Base-by-base conservation (phyloP, 2,329 filamentous ascomycete genomes). In the Keithomyces neogunnii region DNA sequence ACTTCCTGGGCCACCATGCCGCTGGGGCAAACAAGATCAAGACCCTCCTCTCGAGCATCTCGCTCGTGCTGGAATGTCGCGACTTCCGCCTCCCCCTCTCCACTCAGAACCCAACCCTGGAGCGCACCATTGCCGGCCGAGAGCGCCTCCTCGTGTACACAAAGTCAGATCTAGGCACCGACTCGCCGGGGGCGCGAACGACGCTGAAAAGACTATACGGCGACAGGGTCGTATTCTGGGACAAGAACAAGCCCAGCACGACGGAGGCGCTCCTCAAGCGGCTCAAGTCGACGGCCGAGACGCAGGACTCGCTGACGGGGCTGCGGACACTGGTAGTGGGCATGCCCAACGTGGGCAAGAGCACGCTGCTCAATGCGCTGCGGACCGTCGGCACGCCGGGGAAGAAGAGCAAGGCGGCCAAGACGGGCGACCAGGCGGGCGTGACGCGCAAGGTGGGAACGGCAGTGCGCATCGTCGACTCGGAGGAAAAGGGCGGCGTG, bases 321-420 rank as follows among this genome's bases (percentile, higher is more conserved):
- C 79, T 89, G 59, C 82, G 90, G 47, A 81, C 90, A 51, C 80
- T 99, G 66, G 81, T 97, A 1, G 91, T 97, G 11, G 93, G 93
- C 51, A 96, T 99, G 91, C 93, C 93, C 36, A 99, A 99, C 64
- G 89, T 96, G 0, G 93, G 93, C 36, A 99, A 99, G 70, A 95
- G 89, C 45, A 90, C 91, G 1, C 75, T 99, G n/a, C 81, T 99
- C 42, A 99, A 99, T 67, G 81, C 84, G 13, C 77, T 97, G 47
- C 85, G 93, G 26, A 79, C 76, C 40, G 73, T 77, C 19, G 89
- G 89, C 40, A 78, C 64, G 1, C 62, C 64, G 47, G 75, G 76
- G 26, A 60, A 60, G 35, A 63, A 64, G 13, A 57, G 66, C 31
- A 95, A 92, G 65, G 91, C 84, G 1, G 88, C 91, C 38, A 77